Conservation (phyloP, 1,284 basidiomycete genomes). For the Pyrrhoderma lamaoense region DNA sequence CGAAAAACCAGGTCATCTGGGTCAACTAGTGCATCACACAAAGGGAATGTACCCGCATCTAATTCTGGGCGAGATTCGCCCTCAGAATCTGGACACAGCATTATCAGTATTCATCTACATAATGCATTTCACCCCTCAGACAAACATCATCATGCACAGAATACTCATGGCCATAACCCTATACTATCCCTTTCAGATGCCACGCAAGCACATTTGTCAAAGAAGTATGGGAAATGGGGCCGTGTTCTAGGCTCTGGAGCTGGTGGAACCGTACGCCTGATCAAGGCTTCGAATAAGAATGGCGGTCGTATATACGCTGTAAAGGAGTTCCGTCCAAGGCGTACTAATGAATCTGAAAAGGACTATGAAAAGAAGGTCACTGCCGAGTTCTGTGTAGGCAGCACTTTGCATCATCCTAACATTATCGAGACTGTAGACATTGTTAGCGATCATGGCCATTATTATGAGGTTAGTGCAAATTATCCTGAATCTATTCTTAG, state of each 20-base stretch:
- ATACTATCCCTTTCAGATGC: slow-evolving; percentile 65
- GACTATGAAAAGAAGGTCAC: slow-evolving; percentile 99
- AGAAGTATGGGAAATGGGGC: slow-evolving; percentile 99
- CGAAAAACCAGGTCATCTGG: slow-evolving; percentile 82
- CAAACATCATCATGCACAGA: not conserved
- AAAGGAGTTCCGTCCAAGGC: slow-evolving; percentile 92
- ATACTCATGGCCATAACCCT: slow-evolving; percentile 24
- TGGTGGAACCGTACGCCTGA: slow-evolving; percentile 94
- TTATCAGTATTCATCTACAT: slow-evolving; percentile 13
- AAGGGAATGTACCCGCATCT: not conserved
- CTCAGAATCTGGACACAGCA: slow-evolving; percentile 12
- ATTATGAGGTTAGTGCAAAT: slow-evolving; percentile 67
- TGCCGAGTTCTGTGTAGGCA: slow-evolving; percentile 97
- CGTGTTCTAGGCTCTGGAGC: slow-evolving; percentile 92
- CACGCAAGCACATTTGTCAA: slow-evolving; percentile 86
- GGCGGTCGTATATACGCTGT: slow-evolving; percentile 88
- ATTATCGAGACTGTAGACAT: slow-evolving; percentile 99
- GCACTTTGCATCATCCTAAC: slow-evolving; percentile 90
- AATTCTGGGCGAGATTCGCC: slow-evolving; percentile 8
- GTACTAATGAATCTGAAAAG: slow-evolving; percentile 83
- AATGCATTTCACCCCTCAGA: slow-evolving; percentile 8
- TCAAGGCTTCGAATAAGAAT: slow-evolving; percentile 78
- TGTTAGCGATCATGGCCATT: slow-evolving; percentile 95
- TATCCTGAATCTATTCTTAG: not conserved
- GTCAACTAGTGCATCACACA: slow-evolving; percentile 58